These are phyloP conservation scores for Colletotrichum sp. DNA, from an alignment of 2,329 filamentous ascomycete species.

Conservation along the genomic window DNA sequence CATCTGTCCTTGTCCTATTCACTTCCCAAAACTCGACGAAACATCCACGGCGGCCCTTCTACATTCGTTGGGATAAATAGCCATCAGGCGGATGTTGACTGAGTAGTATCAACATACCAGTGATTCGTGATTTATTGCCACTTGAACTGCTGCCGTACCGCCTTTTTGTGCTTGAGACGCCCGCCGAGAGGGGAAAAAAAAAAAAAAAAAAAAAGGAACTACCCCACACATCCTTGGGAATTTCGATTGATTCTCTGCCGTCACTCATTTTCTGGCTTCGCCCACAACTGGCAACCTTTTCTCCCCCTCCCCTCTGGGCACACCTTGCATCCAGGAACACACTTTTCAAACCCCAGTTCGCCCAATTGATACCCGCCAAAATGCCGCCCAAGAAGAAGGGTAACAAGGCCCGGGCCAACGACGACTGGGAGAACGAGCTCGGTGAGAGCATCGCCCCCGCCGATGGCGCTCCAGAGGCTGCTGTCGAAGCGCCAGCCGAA, in stretches of 20 bases:
- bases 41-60: not conserved
- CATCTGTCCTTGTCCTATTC: not conserved
- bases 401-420: constrained; percentile 80
- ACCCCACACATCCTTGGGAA: constrained; percentile 15
- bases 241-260: constrained; percentile 1
- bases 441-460: constrained; percentile 76
- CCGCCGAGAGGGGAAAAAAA: not conserved
- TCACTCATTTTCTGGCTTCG: not conserved
- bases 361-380: constrained; percentile 33
- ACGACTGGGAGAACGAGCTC: constrained; percentile 95
- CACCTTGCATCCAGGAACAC: not conserved
- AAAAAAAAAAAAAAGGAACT: not conserved
- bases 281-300: constrained; percentile 8
- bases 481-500: constrained; percentile 53
- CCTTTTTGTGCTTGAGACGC: not conserved
- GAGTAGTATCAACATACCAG: not conserved
- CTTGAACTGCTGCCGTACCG: not conserved
- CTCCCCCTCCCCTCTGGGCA: not conserved
- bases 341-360: not conserved
- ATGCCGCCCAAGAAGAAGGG: constrained; percentile 97
- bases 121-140: constrained; percentile 2
- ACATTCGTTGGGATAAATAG: not conserved
- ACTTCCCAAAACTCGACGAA: not conserved
- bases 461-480: constrained; percentile 54
- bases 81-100: constrained; percentile 13